Percentiles rank a stretch among this genome's conserved stretches.
phyloP scores from a whole-genome alignment of 768 basidiomycete species.

The Botryobasidium botryosum region DNA sequence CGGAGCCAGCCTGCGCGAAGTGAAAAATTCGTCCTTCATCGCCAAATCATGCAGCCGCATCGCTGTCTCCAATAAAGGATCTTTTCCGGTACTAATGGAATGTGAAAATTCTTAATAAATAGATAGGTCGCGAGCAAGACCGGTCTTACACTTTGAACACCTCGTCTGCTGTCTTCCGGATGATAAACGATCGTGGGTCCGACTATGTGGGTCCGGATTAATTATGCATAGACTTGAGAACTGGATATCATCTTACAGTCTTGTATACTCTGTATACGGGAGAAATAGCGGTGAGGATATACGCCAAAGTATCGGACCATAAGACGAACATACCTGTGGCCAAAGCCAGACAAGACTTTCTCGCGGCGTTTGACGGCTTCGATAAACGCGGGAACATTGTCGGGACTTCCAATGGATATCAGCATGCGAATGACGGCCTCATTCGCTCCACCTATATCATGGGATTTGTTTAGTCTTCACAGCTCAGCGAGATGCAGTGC shows the following conservation, averaged over 20 bases:
- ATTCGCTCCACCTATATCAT: constrained; percentile 56
- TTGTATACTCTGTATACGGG: constrained; percentile 40
- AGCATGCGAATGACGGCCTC: constrained; percentile 94
- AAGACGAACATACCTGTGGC: constrained; percentile 45
- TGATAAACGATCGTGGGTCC: constrained; percentile 81
- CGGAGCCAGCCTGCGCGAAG: constrained; percentile 62
- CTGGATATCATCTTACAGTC: constrained; percentile 29
- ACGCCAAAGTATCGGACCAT: background rate
- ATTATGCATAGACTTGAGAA: background rate
- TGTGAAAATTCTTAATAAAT: background rate
- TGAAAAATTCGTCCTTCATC: constrained; percentile 82
- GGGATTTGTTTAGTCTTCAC: background rate
- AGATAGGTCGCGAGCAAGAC: background rate
- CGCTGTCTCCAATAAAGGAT: constrained; percentile 73
- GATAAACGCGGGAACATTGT: constrained; percentile 71
- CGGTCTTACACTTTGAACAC: constrained; percentile 68
- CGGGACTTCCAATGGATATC: constrained; percentile 71
- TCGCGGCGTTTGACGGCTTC: constrained; percentile 78
- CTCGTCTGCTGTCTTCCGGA: constrained; percentile 77
- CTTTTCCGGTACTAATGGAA: constrained; percentile 55
- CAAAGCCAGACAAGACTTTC: constrained; percentile 80
- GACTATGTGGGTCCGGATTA: constrained; percentile 29
- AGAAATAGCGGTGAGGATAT: background rate
- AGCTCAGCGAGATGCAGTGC: background rate
- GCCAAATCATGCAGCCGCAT: constrained; percentile 80